A percentile compares a stretch with the other conserved stretches of the same genome.
These are phyloP conservation scores for Mallotus nudiflorus DNA, from an alignment of 345 rosid species.

Conservation along the genomic window DNA sequence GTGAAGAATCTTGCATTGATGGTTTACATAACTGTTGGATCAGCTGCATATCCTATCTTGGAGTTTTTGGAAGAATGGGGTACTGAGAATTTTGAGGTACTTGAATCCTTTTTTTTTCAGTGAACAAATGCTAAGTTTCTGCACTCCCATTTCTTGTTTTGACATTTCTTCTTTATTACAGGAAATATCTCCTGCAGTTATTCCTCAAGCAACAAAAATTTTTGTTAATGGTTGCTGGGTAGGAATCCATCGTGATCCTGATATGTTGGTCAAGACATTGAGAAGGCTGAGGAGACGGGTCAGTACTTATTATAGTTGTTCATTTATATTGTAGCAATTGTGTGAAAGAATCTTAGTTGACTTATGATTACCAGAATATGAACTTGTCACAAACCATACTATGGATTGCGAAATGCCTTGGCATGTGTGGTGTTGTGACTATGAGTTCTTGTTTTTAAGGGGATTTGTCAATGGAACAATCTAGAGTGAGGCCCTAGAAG, in stretches of 20 bases:
- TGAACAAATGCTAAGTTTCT: not conserved
- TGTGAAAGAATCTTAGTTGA: not conserved
- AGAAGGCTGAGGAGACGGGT: constrained; percentile 91
- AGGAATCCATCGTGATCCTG: constrained; percentile 97
- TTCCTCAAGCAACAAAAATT: constrained; percentile 92
- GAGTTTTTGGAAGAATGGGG: constrained; percentile 99
- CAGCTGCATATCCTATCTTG: constrained; percentile 89
- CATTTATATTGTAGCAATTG: not conserved
- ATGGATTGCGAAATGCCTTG: not conserved
- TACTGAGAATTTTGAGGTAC: constrained; percentile 94
- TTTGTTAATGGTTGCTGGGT: constrained; percentile 99
- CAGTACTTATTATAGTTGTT: constrained; percentile 31
- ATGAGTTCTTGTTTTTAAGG: not conserved
- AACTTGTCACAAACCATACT: not conserved
- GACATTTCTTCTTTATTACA: constrained; percentile 28
- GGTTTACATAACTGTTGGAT: constrained; percentile 97
- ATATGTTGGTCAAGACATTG: constrained; percentile 96
- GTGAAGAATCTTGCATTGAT: constrained; percentile 97
- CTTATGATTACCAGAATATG: not conserved
- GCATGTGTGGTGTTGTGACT: not conserved
- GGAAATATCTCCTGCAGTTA: constrained; percentile 98
- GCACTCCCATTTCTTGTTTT: constrained; percentile 4
- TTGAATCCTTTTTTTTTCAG: constrained; percentile 4
- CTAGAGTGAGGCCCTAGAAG: not conserved
- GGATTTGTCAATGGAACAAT: not conserved